A percentile compares a stretch with the other conserved stretches of the same genome.
Evolutionary conservation across 2,329 filamentous ascomycete species (phyloP).

Genomic region (Cadophora sp.): DNA sequence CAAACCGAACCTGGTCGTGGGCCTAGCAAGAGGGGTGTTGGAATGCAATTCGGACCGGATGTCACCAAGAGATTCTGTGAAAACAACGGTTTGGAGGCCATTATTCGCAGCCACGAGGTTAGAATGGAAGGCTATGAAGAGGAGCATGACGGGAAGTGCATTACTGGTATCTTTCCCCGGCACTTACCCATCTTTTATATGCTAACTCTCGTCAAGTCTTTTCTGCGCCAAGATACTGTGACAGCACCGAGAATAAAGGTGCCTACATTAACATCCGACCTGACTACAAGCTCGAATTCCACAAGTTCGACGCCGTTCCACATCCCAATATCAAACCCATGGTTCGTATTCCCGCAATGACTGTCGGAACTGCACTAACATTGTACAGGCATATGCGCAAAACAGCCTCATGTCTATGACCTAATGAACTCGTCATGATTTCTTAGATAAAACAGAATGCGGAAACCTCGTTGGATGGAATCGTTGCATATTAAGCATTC

Average conservation of each 20-base stretch:
- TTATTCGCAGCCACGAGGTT: constrained; percentile 97
- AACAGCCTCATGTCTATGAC: constrained; percentile 74
- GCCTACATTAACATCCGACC: constrained; percentile 97
- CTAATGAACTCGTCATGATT: constrained; percentile 22
- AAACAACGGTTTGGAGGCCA: constrained; percentile 89
- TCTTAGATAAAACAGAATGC: constrained; percentile 5
- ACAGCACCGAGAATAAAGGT: constrained; percentile 96
- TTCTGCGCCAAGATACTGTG: constrained; percentile 96
- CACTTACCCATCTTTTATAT: not conserved
- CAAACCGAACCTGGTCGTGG: constrained; percentile 85
- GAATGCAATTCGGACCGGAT: constrained; percentile 95
- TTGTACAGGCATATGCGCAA: constrained; percentile 76
- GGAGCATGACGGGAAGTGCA: constrained; percentile 93
- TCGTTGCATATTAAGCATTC: constrained; percentile 18
- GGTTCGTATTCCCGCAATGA: constrained; percentile 53
- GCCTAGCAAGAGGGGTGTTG: constrained; percentile 95
- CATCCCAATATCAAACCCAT: constrained; percentile 97
- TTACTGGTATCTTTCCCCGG: constrained; percentile 69
- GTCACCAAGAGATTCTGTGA: constrained; percentile 97
- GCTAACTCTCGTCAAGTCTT: constrained; percentile 67
- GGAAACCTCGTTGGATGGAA: constrained; percentile 18
- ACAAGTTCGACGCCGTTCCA: constrained; percentile 95
- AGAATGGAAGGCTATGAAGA: constrained; percentile 99
- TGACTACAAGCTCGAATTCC: constrained; percentile 89
- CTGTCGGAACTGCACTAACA: constrained; percentile 25